phyloP scores from a whole-genome alignment of 768 basidiomycete species.

The Boletus huronensis region DNA sequence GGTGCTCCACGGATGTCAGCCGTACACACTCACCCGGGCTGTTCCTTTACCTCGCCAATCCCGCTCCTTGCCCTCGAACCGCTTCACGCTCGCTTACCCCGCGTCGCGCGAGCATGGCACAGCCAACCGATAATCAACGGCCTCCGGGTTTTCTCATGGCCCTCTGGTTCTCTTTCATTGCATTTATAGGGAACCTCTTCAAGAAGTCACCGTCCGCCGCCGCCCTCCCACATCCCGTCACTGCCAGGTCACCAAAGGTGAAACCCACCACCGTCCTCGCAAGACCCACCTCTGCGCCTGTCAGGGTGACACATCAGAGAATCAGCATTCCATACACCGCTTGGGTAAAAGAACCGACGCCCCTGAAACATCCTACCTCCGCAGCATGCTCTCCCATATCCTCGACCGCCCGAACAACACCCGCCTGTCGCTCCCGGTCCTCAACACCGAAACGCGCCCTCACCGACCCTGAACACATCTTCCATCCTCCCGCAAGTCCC shows the following conservation, averaged over 20 bases:
- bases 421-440: slow-evolving; percentile 5
- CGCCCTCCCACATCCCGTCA: slow-evolving; percentile 19
- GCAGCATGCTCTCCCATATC: slow-evolving; percentile 4
- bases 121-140: not conserved
- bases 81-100: not conserved
- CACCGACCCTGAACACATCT: not conserved
- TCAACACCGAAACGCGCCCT: not conserved
- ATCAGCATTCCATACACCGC: not conserved
- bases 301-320: not conserved
- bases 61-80: not conserved
- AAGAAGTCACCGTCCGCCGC: slow-evolving; percentile 4
- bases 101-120: slow-evolving; percentile 1
- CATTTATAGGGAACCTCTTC: slow-evolving; percentile 13
- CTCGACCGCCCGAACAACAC: not conserved
- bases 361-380: slow-evolving; percentile 12
- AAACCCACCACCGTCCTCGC: not conserved
- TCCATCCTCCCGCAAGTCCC: slow-evolving; percentile 15
- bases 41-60: not conserved
- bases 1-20: not conserved
- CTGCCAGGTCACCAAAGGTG: not conserved
- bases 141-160: slow-evolving; percentile 9
- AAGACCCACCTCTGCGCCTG: not conserved
- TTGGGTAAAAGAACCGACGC: not conserved
- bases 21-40: not conserved
- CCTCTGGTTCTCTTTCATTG: slow-evolving; percentile 15